Conservation (phyloP, 2,329 filamentous ascomycete genomes). For the Karstenula rhodostoma region DNA sequence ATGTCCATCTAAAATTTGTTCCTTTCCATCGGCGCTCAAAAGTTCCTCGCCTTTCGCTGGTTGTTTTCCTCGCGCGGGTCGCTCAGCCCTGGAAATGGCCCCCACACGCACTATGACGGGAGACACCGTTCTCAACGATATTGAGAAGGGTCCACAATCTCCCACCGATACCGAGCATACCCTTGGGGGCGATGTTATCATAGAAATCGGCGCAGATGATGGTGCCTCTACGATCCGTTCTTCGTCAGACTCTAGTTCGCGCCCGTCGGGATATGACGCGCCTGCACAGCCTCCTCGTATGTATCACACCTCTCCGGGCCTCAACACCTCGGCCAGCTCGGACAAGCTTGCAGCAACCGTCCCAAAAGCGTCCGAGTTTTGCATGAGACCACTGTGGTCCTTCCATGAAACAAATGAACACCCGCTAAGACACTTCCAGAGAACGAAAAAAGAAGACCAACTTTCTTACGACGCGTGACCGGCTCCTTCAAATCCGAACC, state of each 20-base stretch:
- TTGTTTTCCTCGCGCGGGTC: slow-evolving; percentile 21
- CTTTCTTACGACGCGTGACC: slow-evolving; percentile 37
- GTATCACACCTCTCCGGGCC: slow-evolving; percentile 21
- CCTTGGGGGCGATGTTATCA: slow-evolving; percentile 41
- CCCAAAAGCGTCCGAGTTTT: too few species aligned
- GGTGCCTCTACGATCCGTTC: slow-evolving; percentile 20
- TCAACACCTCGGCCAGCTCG: too few species aligned
- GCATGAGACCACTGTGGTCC: too few species aligned
- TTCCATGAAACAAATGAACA: not conserved
- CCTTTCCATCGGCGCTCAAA: slow-evolving; percentile 13
- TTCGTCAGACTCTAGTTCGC: slow-evolving; percentile 21
- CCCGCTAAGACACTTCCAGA: slow-evolving; percentile 28
- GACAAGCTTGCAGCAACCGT: too few species aligned
- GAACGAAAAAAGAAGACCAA: slow-evolving; percentile 33
- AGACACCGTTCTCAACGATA: slow-evolving; percentile 36
- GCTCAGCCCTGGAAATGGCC: slow-evolving; percentile 34
- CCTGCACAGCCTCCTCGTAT: slow-evolving; percentile 47
- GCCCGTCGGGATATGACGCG: slow-evolving; percentile 25
- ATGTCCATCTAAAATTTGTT: slow-evolving; percentile 25
- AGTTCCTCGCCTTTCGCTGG: slow-evolving; percentile 17
- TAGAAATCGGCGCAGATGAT: slow-evolving; percentile 37
- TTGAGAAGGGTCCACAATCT: slow-evolving; percentile 34
- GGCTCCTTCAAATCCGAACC: slow-evolving; percentile 39
- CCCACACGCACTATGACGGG: slow-evolving; percentile 43
- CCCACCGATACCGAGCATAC: slow-evolving; percentile 41